Base-by-base conservation (phyloP, 306 rosid species). In the Vigna reflexopilosa region DNA sequence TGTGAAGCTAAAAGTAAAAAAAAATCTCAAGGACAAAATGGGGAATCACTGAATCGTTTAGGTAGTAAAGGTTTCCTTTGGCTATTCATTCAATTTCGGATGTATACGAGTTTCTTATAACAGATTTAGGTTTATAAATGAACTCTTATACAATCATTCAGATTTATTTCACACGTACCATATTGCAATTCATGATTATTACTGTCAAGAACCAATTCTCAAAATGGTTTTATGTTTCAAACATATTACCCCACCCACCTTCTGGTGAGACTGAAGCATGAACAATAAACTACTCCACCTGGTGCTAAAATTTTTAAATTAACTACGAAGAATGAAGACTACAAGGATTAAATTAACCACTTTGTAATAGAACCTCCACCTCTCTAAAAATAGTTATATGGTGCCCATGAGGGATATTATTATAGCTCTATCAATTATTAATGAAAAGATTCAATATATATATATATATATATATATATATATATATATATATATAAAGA, bases 401-500 rank as follows among this genome's bases (percentile, higher is more conserved):
- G 26, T 22, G 16, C 15, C 42, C 77, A 24, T 20, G 11, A 57
- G 19, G 42, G 44, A 73, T 73, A 22, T 56, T 73, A 57, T 4
- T 73, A 57, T 8, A 40, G 40, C 26, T 57, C 26, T 55, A 72
- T 40, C 16, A 15, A 50, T 70, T n/a, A 30, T 11, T 55, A 45
- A n/a, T 12, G 12, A 15, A 77, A 56, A 77, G 70, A 61, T 15
- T 70, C 45, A 48, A 45, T 20, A 20, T 5, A 32, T 32, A 5
- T 5, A 32, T 4, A 32, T 36, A 36, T 36, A 36, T 36, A 36
- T 6, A 32, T 36, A 36, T 36, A 36, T 36, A 36, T 6, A 36
- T 36, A 36, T 36, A 36, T 36, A 36, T 36, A 36, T 36, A 36
- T 20, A 32, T 9, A 73, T 58, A 72, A 52, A 9, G 38, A 85